Conservation (phyloP, 768 basidiomycete genomes). For the Boletus rufocinnamomeus region DNA sequence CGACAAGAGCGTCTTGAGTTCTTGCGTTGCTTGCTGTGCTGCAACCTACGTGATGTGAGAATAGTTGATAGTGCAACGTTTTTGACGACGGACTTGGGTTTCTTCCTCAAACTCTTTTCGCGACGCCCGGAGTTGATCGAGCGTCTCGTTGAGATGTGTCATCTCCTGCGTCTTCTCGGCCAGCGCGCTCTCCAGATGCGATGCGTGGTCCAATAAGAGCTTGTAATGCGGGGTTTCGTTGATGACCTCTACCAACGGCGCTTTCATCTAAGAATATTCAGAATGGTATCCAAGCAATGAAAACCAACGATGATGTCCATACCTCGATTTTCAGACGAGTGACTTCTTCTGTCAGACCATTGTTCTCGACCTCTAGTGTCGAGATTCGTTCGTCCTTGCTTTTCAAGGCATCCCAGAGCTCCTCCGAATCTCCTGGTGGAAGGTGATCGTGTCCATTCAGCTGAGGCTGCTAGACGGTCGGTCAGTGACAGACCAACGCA, state of each 20-base stretch:
- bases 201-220: conserved; percentile 54
- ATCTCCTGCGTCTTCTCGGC: conserved; percentile 43
- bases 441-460: conserved; percentile 42
- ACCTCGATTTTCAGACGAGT: conserved; percentile 49
- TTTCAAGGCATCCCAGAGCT: conserved; percentile 30
- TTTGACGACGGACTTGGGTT: conserved; percentile 40
- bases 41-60: conserved; percentile 35
- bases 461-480: conserved; percentile 41
- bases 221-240: conserved; percentile 55
- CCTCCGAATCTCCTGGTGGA: conserved; percentile 45
- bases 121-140: conserved; percentile 39
- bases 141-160: conserved; percentile 44
- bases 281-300: background rate
- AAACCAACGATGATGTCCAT: conserved; percentile 10
- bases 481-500: conserved; percentile 39
- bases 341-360: conserved; percentile 47
- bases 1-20: conserved; percentile 57
- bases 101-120: conserved; percentile 52
- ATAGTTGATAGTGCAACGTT: conserved; percentile 10
- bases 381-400: conserved; percentile 45
- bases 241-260: conserved; percentile 47
- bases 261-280: conserved; percentile 36
- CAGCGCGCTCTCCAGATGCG: conserved; percentile 45
- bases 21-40: conserved; percentile 56
- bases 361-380: conserved; percentile 49